Base-by-base conservation (phyloP, 1,284 basidiomycete genomes). In the Tylopilus sp. region DNA sequence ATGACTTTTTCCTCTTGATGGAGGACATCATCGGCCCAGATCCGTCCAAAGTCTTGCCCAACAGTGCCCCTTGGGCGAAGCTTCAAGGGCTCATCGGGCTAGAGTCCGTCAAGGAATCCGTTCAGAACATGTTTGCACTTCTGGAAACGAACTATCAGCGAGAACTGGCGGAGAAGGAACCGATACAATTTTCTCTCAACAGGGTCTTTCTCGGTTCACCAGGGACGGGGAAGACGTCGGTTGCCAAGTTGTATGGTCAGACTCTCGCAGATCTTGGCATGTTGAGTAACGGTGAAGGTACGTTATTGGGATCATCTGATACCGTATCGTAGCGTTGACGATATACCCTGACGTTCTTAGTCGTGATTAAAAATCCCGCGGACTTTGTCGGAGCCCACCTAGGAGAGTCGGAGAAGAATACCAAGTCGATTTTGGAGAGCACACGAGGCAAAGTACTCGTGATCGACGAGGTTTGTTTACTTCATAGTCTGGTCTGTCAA, bases 201-300 rank as follows among this genome's bases (percentile, higher is more conserved):
- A 83, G 87, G 22, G 86, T 89, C 1, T 90, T 91, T 72, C 71
- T 89, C 18, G 90, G 89, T 3, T 85, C 84, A 2, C 90, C 90
- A 3, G 89, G 89, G 2, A 91, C 90, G 3, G 90, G 90, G 0
- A 91, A 91, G 72, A 91, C 89, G 5, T 87, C 89, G 0, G 89
- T 91, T 0, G 89, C 88, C 4, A 86, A 86, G 69, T 70, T 89
- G 22, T 91, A 91, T 66, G 90, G 90, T 1, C 82, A 83, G 64
- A 86, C 91, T 61, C 75, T 91, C 6, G 82, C 83, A 0, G 88
- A 91, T 64, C 73, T 91, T 0, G 85, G 86, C 10, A 74, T 91
- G 52, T 73, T 91, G 29, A 90, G 87, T 72, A 90, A 89, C 57
- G 88, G 88, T 18, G 90, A 91, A 87, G 89, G 90, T 89, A 68